phyloP scores from a whole-genome alignment of 225 moss, liverwort and hornwort species.

The Takakia lepidozioides region DNA sequence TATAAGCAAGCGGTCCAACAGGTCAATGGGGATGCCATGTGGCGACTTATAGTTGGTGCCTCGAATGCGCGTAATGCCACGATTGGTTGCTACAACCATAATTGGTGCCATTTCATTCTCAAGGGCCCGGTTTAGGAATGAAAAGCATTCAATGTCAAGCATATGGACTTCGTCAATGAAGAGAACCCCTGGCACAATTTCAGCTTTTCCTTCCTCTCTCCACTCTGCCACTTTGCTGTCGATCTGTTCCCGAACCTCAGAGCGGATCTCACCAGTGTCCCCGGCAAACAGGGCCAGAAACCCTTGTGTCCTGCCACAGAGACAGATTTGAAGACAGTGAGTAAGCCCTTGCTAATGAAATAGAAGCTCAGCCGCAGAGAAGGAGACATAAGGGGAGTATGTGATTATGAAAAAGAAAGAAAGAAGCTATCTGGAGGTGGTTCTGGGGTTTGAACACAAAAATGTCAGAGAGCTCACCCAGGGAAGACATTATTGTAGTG shows the following conservation, averaged over 20 bases:
- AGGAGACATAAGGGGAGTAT: too few species aligned
- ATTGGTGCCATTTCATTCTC: slow-evolving; percentile 81
- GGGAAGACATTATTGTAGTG: too few species aligned
- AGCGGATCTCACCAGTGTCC: slow-evolving; percentile 78
- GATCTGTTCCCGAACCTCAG: slow-evolving; percentile 85
- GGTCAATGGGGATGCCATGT: slow-evolving; percentile 80
- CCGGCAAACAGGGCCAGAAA: slow-evolving; percentile 81
- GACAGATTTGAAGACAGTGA: too few species aligned
- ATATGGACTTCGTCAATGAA: slow-evolving; percentile 91
- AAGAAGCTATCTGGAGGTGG: too few species aligned
- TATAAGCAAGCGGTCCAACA: slow-evolving; percentile 67
- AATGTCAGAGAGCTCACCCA: too few species aligned
- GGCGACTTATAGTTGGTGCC: slow-evolving; percentile 79
- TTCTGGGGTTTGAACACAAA: too few species aligned
- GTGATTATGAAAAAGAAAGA: too few species aligned
- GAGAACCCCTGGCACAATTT: slow-evolving; percentile 63
- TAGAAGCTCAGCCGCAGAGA: too few species aligned
- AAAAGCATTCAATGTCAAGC: slow-evolving; percentile 88
- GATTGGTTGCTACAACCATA: slow-evolving; percentile 81
- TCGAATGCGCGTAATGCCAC: slow-evolving; percentile 73
- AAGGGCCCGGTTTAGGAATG: slow-evolving; percentile 67
- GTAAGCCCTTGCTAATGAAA: too few species aligned
- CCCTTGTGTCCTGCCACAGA: slow-evolving; percentile 56
- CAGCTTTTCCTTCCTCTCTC: slow-evolving; percentile 75
- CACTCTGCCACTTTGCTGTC: slow-evolving; percentile 70